Evolutionary conservation across 2,329 filamentous ascomycete species (phyloP), one percentile per base, ranked within the genome.

Genomic region (Endocalyx cinctus): DNA sequence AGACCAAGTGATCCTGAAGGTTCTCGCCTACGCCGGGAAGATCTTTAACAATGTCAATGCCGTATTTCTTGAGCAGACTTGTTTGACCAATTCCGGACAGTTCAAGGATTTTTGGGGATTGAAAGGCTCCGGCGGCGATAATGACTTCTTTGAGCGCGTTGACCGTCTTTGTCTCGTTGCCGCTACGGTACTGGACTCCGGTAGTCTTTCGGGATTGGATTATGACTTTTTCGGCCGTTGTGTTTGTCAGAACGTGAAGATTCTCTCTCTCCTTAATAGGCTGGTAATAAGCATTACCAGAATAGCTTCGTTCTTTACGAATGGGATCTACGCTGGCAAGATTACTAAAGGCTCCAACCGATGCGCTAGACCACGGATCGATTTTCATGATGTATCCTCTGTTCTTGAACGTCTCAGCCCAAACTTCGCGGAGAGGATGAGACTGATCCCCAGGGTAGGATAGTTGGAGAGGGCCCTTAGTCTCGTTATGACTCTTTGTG

Each of bases 91-190:
- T 33, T 10, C 64, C 63, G 11, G 60, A 64, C 1, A 60, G 46
- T 35, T 66, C 57, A 0, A 67, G 50, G 0, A 67, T 33, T 17
- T 60, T 39, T 2, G 40, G 40, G 1, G 40, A 33, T 15, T 42
- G 37, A 1, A 42, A n/a, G 17, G 29, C 36, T 8, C 40, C 40
- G 1, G 37, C 40, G 10, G 40, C 31, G 10, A 42, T 6, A 17
- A 42, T 39, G 12, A 42, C 34, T 18, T 42, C 40, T 10, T 42
- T 42, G 15, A n/a, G 7, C 12, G 31, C 30, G 13, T 6, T 27
- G 11, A 19, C 36, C 5, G 5, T 30, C 17, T 29, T 29, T 16
- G 26, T 26, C 14, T 25, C n/a, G 5, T 12, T 4, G 1, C 35
- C 26, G 10, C 33, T 12, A 6, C 11, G 16, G 20, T 39, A 42